A percentile compares a stretch with the other conserved stretches of the same genome.
These are phyloP conservation scores for Lathyrus oleraceus DNA, from an alignment of 306 rosid genomes.

Conservation along the genomic window DNA sequence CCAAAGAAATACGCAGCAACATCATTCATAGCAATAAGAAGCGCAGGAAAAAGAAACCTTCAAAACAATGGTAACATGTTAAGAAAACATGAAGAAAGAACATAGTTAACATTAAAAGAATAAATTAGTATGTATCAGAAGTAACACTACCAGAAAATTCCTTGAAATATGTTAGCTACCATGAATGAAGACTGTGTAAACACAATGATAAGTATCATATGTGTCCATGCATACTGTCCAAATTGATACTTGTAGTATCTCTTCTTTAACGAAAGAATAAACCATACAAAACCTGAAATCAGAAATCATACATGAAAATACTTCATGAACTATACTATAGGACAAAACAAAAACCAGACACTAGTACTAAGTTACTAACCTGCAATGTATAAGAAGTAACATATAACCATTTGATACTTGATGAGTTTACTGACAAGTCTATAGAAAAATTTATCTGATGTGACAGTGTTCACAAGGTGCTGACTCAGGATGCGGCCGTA, in stretches of 20 bases:
- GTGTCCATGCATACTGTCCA: constrained; percentile 99
- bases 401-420: constrained; percentile 96
- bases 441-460: constrained; percentile 71
- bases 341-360: background rate
- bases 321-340: constrained; percentile 19
- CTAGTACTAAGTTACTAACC: constrained; percentile 50
- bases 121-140: constrained; percentile 28
- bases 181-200: constrained; percentile 92
- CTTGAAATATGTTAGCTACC: constrained; percentile 92
- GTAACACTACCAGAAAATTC: constrained; percentile 81
- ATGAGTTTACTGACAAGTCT: constrained; percentile 71
- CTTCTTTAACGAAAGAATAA: constrained; percentile 90
- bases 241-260: constrained; percentile 94
- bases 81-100: constrained; percentile 4
- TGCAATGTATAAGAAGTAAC: constrained; percentile 86
- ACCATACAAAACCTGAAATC: constrained; percentile 92
- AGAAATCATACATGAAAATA: constrained; percentile 39
- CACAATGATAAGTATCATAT: constrained; percentile 94
- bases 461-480: constrained; percentile 82
- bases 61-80: constrained; percentile 29
- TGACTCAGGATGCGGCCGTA: constrained; percentile 95
- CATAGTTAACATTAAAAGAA: constrained; percentile 12
- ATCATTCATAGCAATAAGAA: constrained; percentile 85
- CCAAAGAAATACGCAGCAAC: constrained; percentile 93
- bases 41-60: constrained; percentile 97